phyloP scores from a whole-genome alignment of 2,329 filamentous ascomycete genomes.

The Ophiostoma quercus region DNA sequence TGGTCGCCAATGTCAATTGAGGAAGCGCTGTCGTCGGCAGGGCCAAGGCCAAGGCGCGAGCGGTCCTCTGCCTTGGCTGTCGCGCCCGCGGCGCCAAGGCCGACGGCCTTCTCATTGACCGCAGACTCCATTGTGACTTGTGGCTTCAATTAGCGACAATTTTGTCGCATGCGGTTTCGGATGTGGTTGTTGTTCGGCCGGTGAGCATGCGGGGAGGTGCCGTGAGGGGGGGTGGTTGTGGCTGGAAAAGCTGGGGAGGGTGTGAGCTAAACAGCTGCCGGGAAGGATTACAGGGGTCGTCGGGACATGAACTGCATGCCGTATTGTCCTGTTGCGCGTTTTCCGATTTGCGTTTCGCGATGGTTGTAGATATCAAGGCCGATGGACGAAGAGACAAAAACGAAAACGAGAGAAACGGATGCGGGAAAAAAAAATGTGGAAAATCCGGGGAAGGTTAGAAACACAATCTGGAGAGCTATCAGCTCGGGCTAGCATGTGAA shows the following conservation, averaged over 20 bases:
- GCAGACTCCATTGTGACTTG: background rate
- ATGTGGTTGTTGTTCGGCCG: background rate
- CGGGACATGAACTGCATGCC: background rate
- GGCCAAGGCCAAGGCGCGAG: background rate
- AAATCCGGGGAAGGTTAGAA: background rate
- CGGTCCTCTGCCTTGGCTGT: slow-evolving; percentile 4
- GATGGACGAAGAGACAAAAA: background rate
- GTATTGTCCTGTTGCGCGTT: background rate
- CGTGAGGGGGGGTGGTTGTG: background rate
- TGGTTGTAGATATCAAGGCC: background rate
- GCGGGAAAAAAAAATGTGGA: background rate
- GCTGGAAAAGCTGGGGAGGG: background rate
- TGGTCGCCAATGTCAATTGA: background rate
- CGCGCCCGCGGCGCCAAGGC: slow-evolving; percentile 34
- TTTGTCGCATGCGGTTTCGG: background rate
- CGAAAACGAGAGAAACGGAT: background rate
- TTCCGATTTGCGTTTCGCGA: background rate
- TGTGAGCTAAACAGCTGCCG: background rate
- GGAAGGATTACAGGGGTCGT: background rate
- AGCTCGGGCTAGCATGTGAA: background rate
- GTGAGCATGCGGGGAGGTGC: background rate
- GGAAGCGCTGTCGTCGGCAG: slow-evolving; percentile 6
- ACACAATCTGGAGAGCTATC: background rate
- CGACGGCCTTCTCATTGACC: background rate
- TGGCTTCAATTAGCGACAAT: background rate